Conservation (phyloP, 805 yeast genomes). For the Candida fluviatilis region DNA sequence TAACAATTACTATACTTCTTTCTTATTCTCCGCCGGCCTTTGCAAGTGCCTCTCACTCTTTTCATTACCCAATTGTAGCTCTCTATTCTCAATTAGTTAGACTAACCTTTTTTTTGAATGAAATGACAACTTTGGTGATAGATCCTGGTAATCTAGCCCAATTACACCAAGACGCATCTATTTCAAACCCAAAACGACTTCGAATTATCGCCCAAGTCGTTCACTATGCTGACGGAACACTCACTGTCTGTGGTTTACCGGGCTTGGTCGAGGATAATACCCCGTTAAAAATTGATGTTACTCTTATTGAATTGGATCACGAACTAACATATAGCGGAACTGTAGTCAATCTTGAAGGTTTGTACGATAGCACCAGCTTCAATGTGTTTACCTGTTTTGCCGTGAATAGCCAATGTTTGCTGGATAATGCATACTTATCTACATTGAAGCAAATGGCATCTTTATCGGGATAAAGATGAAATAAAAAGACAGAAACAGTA, state of each 20-base stretch:
- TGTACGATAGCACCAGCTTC: constrained; percentile 24
- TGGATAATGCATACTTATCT: constrained; percentile 1
- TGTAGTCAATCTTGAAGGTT: constrained; percentile 26
- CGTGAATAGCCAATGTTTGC: constrained; percentile 10
- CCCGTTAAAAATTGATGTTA: constrained; percentile 3
- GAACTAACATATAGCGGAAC: constrained; percentile 17
- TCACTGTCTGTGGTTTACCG: constrained; percentile 10
- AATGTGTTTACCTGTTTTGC: constrained; percentile 20
- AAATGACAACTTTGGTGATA: constrained; percentile 27
- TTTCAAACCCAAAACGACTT: constrained; percentile 15
- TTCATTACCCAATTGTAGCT: too few relatives aligned
- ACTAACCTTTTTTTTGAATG: too few relatives aligned
- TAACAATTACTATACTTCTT: too few relatives aligned
- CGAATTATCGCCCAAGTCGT: constrained; percentile 28
- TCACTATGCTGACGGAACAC: constrained; percentile 12
- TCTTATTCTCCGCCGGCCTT: too few relatives aligned
- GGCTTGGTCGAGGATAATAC: background rate
- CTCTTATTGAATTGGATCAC: constrained; percentile 8
- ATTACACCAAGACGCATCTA: constrained; percentile 21
- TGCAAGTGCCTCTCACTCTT: too few relatives aligned
- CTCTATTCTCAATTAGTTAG: too few relatives aligned
- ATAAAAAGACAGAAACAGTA: too few relatives aligned
- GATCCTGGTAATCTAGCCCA: constrained; percentile 21
- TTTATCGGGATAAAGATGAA: too few relatives aligned
- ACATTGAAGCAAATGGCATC: constrained; percentile 6